Base-by-base conservation (phyloP, 768 basidiomycete species). In the Pulveroboletus ravenelii region DNA sequence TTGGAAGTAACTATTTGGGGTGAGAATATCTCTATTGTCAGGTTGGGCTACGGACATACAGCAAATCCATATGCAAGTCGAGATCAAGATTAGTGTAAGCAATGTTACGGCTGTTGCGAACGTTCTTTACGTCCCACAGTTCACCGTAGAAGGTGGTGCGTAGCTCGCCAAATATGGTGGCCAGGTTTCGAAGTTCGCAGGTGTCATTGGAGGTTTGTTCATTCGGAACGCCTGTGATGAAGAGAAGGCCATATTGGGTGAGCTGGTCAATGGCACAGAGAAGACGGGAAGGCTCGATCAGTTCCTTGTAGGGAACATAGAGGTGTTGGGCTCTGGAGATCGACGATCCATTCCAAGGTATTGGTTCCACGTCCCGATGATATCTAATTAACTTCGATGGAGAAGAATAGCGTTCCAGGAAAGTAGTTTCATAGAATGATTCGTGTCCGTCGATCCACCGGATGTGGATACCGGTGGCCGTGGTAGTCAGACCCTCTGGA, bases 11-110 rank as follows among this genome's bases (percentile, higher is more conserved):
- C 93, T 94, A 61, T 5, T 18, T 15, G 38, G 31, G 5, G 47
- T 65, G 27, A 57, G 39, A 50, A 25, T 3, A 30, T 3, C 18
- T 36, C 4, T 3, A 32, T 4, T 9, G 13, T 10, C 25, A 13
- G 38, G 32, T 14, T 0, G 20, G 45, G 34, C 5, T 12, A n/a
- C n/a, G 32, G 10, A 76, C 91, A 56, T 62, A 94, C 92, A 88
- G 70, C 0, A 98, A 72, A 71, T 98, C 95, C 87, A 91, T 90
- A 62, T 97, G 94, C 18, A 94, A 64, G 0, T 87, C 94, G 9
- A 99, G 75, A 57, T 89, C 78, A 23, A 96, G 75, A 65, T 93
- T 84, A 12, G 95, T 99, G 65, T 96, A 97, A 4, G 95, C 95
- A 49, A 99, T 92, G 66, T 99, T 99, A 57, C 75, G 79, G 61